Conservation (phyloP, 73 alveolate species). For the Paramecium octaurelia region DNA sequence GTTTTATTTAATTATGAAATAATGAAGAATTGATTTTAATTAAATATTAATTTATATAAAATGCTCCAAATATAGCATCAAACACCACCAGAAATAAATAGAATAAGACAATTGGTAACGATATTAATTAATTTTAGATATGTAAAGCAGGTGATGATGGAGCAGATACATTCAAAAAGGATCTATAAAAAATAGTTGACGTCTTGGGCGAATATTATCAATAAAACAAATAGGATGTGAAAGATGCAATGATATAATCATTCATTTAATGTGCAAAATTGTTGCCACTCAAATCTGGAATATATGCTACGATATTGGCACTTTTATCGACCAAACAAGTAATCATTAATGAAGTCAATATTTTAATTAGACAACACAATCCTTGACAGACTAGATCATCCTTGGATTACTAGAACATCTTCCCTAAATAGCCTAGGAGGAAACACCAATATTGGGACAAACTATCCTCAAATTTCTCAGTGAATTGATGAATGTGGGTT, state of each 20-base stretch:
- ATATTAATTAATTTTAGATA: background rate
- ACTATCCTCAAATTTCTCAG: background rate
- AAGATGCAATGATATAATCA: conserved; percentile 9
- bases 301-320: conserved; percentile 31
- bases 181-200: background rate
- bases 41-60: background rate
- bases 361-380: background rate
- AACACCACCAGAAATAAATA: conserved; percentile 12
- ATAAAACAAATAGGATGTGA: background rate
- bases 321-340: background rate
- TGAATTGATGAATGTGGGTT: conserved; percentile 34
- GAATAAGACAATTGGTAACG: background rate
- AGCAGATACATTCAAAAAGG: conserved; percentile 13
- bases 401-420: background rate
- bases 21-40: background rate
- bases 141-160: conserved; percentile 46
- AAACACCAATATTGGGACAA: conserved; percentile 32
- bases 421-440: background rate
- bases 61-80: background rate
- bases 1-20: conserved; percentile 36
- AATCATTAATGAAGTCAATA: background rate
- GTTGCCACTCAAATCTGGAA: conserved; percentile 33
- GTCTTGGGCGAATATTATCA: background rate
- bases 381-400: conserved; percentile 14
- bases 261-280: conserved; percentile 7